These are phyloP conservation scores for Phytophthora brassicae DNA, from an alignment of 352 stramenopile species.

Conservation along the genomic window DNA sequence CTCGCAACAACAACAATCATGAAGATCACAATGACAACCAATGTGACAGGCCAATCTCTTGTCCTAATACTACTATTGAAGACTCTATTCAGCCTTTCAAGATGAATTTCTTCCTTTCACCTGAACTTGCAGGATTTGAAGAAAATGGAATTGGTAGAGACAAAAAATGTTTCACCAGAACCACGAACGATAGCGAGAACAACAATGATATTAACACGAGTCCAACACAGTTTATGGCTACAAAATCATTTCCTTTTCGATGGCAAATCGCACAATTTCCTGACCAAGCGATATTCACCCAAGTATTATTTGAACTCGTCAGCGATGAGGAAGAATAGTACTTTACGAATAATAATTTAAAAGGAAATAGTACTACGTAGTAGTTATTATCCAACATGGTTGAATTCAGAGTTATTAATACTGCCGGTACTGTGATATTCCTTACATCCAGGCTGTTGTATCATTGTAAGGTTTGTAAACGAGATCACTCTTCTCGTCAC, in stretches of 20 bases:
- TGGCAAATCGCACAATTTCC: constrained; percentile 34
- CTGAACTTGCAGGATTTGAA: constrained; percentile 51
- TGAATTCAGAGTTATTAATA: neutral
- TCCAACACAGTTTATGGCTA: neutral
- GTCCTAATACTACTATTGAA: neutral
- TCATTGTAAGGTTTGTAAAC: constrained; percentile 24
- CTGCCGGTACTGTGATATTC: neutral
- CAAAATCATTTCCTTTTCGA: constrained; percentile 4
- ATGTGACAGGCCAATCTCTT: neutral
- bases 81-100: constrained; percentile 2
- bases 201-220: neutral
- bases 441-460: constrained; percentile 7
- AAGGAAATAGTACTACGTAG: no score
- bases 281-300: constrained; percentile 13
- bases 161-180: neutral
- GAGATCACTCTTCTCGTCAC: constrained; percentile 23
- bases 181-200: neutral
- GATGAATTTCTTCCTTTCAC: constrained; percentile 17
- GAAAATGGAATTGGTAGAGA: constrained; percentile 46
- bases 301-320: constrained; percentile 30
- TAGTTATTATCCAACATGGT: neutral
- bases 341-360: no score
- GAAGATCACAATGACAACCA: constrained; percentile 22
- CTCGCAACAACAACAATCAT: constrained; percentile 21
- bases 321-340: constrained; percentile 36